A percentile compares a stretch with the other conserved stretches of the same genome.
Evolutionary conservation across 208 protist species (phyloP).

Genomic region (Wallacemonas sp.): DNA sequence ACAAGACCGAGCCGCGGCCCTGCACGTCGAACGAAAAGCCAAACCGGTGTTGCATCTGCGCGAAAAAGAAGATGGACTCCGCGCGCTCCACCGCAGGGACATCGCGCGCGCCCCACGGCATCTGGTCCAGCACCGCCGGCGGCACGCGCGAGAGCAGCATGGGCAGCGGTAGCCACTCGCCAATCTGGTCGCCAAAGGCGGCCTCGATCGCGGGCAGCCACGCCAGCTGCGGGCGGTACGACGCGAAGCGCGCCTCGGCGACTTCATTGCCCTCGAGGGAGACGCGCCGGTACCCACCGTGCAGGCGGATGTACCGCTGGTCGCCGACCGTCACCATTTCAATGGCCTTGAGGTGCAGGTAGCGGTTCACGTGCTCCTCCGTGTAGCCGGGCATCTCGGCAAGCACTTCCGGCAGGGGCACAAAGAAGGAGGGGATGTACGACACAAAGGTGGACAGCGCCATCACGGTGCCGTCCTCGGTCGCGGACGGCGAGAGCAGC

Average conservation of each 20-base stretch:
- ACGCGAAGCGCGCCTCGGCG: constrained; percentile 50
- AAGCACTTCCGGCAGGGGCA: constrained; percentile 67
- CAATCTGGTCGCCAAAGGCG: constrained; percentile 61
- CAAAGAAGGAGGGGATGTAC: constrained; percentile 89
- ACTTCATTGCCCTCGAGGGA: constrained; percentile 57
- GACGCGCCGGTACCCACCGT: constrained; percentile 75
- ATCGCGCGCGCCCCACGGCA: constrained; percentile 24
- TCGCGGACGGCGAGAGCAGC: constrained; percentile 34
- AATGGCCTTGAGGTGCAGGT: constrained; percentile 59
- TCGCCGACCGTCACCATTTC: constrained; percentile 71
- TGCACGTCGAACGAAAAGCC: constrained; percentile 66
- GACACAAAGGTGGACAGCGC: constrained; percentile 70
- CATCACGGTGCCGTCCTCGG: constrained; percentile 65
- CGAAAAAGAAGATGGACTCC: constrained; percentile 82
- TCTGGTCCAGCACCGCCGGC: constrained; percentile 38
- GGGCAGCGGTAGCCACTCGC: constrained; percentile 81
- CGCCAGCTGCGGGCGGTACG: constrained; percentile 48
- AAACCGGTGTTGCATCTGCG: constrained; percentile 92
- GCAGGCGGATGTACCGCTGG: constrained; percentile 67
- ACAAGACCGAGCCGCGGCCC: constrained; percentile 55
- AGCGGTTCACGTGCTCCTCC: constrained; percentile 74
- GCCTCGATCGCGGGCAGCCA: constrained; percentile 45
- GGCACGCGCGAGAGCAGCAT: constrained; percentile 63
- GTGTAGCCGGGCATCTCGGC: constrained; percentile 86
- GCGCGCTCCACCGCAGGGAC: constrained; percentile 51